These are phyloP conservation scores for Colletotrichum higginsianum DNA, from an alignment of 2,329 filamentous ascomycete genomes.

Conservation along the genomic window DNA sequence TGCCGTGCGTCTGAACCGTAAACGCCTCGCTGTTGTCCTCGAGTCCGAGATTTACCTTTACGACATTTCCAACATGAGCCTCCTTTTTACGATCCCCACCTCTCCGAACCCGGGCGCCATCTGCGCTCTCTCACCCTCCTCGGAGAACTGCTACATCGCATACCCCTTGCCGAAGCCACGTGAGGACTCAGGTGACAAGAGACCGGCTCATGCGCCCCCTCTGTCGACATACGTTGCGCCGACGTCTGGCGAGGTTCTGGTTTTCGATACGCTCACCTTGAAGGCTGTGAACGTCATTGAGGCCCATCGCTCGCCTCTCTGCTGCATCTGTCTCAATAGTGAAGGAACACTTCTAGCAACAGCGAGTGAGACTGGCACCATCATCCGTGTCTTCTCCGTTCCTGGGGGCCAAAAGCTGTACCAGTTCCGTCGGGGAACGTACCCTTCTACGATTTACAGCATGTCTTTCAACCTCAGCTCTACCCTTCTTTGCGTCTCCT, in stretches of 20 bases:
- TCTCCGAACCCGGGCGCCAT: constrained; percentile 94
- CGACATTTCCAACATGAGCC: constrained; percentile 98
- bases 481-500: constrained; percentile 94
- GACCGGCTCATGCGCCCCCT: constrained; percentile 88
- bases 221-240: constrained; percentile 83
- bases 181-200: constrained; percentile 69
- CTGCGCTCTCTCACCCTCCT: constrained; percentile 92
- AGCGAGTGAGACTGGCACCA: constrained; percentile 96
- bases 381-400: constrained; percentile 95
- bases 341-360: constrained; percentile 94
- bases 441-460: constrained; percentile 95
- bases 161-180: constrained; percentile 87
- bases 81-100: constrained; percentile 92
- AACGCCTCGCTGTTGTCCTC: constrained; percentile 91
- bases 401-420: constrained; percentile 93
- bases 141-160: constrained; percentile 95
- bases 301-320: constrained; percentile 92
- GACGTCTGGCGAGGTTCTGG: constrained; percentile 90
- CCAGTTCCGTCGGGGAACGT: constrained; percentile 95
- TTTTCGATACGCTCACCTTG: constrained; percentile 90
- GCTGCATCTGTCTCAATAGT: constrained; percentile 91
- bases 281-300: constrained; percentile 97
- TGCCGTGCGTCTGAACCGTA: constrained; percentile 93
- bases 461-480: constrained; percentile 99
- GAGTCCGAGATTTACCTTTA: constrained; percentile 99